Evolutionary conservation across 768 basidiomycete species (phyloP), one percentile per base, ranked within the genome.

Genomic region (Kwoniella dendrophila): DNA sequence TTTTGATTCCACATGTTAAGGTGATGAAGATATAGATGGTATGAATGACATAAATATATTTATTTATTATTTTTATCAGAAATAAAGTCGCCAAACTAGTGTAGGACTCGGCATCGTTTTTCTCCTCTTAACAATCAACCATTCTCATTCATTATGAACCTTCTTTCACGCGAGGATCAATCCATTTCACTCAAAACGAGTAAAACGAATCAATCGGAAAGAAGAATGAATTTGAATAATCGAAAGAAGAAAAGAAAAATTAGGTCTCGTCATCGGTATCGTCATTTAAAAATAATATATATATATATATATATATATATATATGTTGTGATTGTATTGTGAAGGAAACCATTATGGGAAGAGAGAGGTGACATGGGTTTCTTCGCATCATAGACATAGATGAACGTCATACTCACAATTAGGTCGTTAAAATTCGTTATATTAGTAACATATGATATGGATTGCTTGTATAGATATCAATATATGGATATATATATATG

Each of bases 61-160:
- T n/a, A n/a, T n/a, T n/a, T n/a, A n/a, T n/a, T n/a, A n/a, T n/a
- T n/a, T n/a, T n/a, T 27, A 50, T 62, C 60, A 62, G 60, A 65
- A 64, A 70, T 69, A 69, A 72, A 70, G 72, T 76, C 72, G 74
- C 74, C 74, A 76, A 76, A 76, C 74, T 73, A 74, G 61, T 59
- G 50, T 64, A 61, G 59, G 63, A 56, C 57, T 72, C 72, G 63
- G 60, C 72, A 72, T 51, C 60, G 56, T 64, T 45, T 40, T 34
- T 32, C 14, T 54, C 34, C 48, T n/a, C 58, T 14, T 5, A 12
- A 34, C 57, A 52, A 24, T 14, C 55, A 20, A 45, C 56, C 45
- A 29, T 26, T 2, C 40, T 36, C 51, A 44, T 16, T 33, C 32
- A 48, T 18, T 29, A 57, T 47, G 32, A 52, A 45, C 41, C 52